Conservation (phyloP, 495 filamentous ascomycete genomes). For the Podospora bellae-mahoneyi region DNA sequence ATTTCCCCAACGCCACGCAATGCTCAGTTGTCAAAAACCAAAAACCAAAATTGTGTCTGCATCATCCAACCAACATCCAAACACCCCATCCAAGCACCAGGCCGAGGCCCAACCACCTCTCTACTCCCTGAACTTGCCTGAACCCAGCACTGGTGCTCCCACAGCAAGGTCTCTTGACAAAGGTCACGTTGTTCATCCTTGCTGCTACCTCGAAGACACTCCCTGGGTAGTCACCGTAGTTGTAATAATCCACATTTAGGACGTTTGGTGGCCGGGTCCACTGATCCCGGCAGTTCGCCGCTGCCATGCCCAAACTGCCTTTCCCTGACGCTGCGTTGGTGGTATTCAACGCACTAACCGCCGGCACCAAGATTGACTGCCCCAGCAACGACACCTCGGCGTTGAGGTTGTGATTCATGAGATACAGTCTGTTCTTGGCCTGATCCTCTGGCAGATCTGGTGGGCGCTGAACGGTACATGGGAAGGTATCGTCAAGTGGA, state of each 20-base stretch:
- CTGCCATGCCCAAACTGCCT: conserved; percentile 70
- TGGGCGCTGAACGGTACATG: conserved; percentile 67
- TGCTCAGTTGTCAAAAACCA: conserved; percentile 6
- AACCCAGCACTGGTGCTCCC: conserved; percentile 41
- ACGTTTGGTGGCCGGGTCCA: conserved; percentile 80
- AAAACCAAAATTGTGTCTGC: neutral
- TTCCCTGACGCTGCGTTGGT: conserved; percentile 66
- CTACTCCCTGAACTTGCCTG: conserved; percentile 9
- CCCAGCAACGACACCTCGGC: conserved; percentile 62
- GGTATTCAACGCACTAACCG: conserved; percentile 58
- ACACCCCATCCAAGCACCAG: conserved; percentile 17
- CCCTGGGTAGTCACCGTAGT: conserved; percentile 63
- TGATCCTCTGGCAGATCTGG: conserved; percentile 54
- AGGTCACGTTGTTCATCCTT: conserved; percentile 78
- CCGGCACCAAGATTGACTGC: conserved; percentile 67
- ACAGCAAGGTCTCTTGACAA: conserved; percentile 68
- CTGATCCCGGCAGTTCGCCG: conserved; percentile 59
- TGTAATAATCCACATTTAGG: conserved; percentile 87
- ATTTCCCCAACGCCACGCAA: conserved; percentile 16
- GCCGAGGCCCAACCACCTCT: conserved; percentile 13
- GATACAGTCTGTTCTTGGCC: conserved; percentile 65
- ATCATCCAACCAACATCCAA: conserved; percentile 14
- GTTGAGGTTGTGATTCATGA: conserved; percentile 93
- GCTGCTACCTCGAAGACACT: conserved; percentile 91
- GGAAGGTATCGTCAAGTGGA: conserved; percentile 58